These are phyloP conservation scores for Leishmania tarentolae DNA, from an alignment of 208 protist species.

Conservation along the genomic window DNA sequence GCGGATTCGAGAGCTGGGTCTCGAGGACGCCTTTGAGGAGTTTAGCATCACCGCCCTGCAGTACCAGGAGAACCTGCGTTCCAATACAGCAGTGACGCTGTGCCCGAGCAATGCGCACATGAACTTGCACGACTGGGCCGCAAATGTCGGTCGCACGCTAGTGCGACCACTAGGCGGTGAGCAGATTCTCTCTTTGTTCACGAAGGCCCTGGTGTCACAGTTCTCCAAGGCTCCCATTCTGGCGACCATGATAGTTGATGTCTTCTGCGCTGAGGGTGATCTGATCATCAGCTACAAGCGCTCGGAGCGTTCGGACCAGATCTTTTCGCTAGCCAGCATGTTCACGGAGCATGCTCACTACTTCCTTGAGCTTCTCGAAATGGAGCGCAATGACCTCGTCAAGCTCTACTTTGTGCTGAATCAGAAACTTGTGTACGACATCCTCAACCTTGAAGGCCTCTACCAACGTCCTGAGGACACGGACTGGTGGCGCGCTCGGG, in stretches of 20 bases:
- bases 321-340: constrained; percentile 72
- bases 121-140: constrained; percentile 59
- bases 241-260: constrained; percentile 59
- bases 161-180: constrained; percentile 35
- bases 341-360: constrained; percentile 74
- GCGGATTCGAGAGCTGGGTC: constrained; percentile 55
- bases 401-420: constrained; percentile 76
- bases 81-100: constrained; percentile 48
- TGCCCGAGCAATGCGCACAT: constrained; percentile 54
- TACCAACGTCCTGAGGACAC: constrained; percentile 51
- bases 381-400: constrained; percentile 65
- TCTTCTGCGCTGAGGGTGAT: constrained; percentile 81
- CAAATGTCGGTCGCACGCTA: constrained; percentile 39
- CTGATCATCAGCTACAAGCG: constrained; percentile 76
- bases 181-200: constrained; percentile 64
- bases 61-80: constrained; percentile 77
- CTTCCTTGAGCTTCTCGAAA: constrained; percentile 73
- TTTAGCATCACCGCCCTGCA: constrained; percentile 78
- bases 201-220: constrained; percentile 77
- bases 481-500: constrained; percentile 62
- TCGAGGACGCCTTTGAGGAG: constrained; percentile 80
- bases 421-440: constrained; percentile 62
- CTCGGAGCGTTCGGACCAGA: constrained; percentile 46
- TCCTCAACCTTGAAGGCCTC: constrained; percentile 58
- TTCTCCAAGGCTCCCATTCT: constrained; percentile 78